Base-by-base conservation (phyloP, 23 red algal genomes). In the Agarophyton chilense region DNA sequence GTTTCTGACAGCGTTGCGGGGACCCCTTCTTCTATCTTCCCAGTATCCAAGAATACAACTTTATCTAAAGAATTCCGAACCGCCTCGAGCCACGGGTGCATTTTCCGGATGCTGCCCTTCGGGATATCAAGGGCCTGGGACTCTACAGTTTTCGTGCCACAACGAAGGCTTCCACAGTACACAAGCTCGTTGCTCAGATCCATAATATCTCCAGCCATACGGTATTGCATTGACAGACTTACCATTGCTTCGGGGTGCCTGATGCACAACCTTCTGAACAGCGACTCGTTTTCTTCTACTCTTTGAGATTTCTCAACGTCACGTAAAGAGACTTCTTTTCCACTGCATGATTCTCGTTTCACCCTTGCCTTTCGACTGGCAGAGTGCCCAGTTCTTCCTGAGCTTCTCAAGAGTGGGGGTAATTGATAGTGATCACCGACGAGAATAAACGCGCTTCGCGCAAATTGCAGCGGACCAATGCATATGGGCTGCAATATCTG, bases 381-480 rank as follows among this genome's bases (percentile, higher is more conserved):
- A 10, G 28, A 4, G 4, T 45, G 6, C 11, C 51, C 25, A 39
- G 41, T 35, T 34, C 32, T 22, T 75, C 34, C 32, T 53, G 40
- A 26, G 67, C 28, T 63, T 14, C 84, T 35, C n/a, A 84, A 31
- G 8, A 98, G 88, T 10, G 96, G 96, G 25, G 96, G 92, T 53
- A 98, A 66, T 73, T 98, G 96, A 42, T 74, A 92, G 50, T 92
- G 92, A 72, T 98, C 96, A 26, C 96, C 96, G 11, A 98, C 96
- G 14, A 98, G 93, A 60, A 98, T 87, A 63, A 98, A 93, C 9
- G 80, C 51, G 26, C 79, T 62, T 14, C 47, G 24, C 11, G 81
- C 65, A 62, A 93, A 86, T 29, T 64, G 70, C 4, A 98, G 54
- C 46, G 95, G 95, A 39, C 90, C 90, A 34, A 94, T 64, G 38